Percentiles rank a stretch among this genome's conserved stretches.
These are phyloP conservation scores for Phycomyces blakesleeanus DNA, from an alignment of 192 early-diverging fungal genomes.

Conservation along the genomic window DNA sequence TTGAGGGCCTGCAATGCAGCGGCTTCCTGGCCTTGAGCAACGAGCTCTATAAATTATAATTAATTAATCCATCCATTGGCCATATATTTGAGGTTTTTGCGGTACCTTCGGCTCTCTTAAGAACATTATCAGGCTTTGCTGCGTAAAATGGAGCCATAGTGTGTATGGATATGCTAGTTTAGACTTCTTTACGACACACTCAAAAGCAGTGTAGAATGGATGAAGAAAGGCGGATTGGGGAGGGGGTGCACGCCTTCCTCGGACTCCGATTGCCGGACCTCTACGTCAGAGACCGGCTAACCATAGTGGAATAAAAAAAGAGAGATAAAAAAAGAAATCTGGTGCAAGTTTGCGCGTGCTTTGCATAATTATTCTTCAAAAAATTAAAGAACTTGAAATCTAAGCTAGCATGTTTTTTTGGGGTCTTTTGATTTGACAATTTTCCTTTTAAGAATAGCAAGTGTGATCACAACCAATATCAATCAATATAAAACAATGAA, in stretches of 20 bases:
- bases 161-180: neutral
- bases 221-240: no score
- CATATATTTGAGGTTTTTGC: neutral
- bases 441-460: no score
- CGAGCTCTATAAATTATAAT: slow-evolving; percentile 51
- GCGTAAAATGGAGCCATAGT: slow-evolving; percentile 53
- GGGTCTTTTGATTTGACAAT: no score
- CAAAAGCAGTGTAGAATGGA: no score
- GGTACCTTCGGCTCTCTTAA: slow-evolving; percentile 83
- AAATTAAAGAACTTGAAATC: neutral
- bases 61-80: neutral
- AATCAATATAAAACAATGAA: no score
- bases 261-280: no score
- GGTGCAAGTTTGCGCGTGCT: neutral
- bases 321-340: neutral
- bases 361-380: neutral
- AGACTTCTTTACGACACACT: no score
- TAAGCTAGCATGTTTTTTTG: no score
- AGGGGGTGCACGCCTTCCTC: no score
- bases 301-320: no score
- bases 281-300: no score
- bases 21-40: slow-evolving; percentile 80
- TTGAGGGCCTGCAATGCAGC: slow-evolving; percentile 85
- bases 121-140: slow-evolving; percentile 75
- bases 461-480: no score